Evolutionary conservation across 2,329 filamentous ascomycete species (phyloP), one percentile per base, ranked within the genome.

Genomic region (Sporothrix variecibatus): DNA sequence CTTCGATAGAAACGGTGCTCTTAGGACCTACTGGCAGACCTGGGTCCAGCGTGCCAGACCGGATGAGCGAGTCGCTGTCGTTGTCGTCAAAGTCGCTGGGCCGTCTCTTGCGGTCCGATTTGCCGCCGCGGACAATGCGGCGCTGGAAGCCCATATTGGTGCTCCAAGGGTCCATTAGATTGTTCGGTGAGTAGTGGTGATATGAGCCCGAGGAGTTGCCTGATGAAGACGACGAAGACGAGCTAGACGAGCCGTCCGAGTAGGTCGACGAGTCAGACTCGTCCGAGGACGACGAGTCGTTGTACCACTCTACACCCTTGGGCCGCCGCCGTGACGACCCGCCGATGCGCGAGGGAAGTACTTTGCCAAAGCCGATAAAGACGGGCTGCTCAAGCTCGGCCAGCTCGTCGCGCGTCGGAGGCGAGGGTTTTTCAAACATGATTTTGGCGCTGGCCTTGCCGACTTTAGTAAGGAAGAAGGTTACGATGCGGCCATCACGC

Each of bases 1-100:
- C 87, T 78, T 95, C 87, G 53, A 98, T 90, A 1, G 90, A 90
- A 26, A 98, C 84, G 28, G 93, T 85, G 76, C 95, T 94, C 77
- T 91, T 92, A 6, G 88, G 85, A 73, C 75, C 76, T 5, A n/a
- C 53, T 2, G 74, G 74, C 20, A 76, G n/a, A 26, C 72, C 72
- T 3, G 62, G 73, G n/a, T 74, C 76, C 11, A 76, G 58, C 12
- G 73, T 74, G 6, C 74, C 74, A 9, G 76, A 75, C n/a, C 51
- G 71, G 38, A 53, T 49, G 31, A 73, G 34, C 9, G 46, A 38
- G 15, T 73, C 74, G 28, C 72, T 58, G 3, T 34, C 56, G 34
- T 51, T 67, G 64, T 56, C 64, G 28, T 71, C 71, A 23, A 38
- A n/a, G 9, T 72, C 73, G 53, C 71, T 73, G 11, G 43, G 26